Conservation (phyloP, 371 early-diverging fungal genomes). For the Mucor mucedo region DNA sequence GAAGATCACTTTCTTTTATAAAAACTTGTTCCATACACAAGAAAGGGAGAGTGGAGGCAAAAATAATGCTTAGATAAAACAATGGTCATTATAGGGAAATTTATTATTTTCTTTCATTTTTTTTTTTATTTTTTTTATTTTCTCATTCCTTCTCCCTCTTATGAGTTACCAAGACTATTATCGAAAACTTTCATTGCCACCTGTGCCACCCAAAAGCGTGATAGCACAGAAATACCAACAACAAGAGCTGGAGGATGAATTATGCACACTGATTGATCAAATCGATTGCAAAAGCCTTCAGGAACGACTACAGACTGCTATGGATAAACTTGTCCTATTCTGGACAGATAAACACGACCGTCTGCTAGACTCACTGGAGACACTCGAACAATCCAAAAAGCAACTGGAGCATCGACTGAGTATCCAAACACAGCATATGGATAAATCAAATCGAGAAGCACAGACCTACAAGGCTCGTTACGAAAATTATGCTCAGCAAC, state of each 20-base stretch:
- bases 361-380: conserved; percentile 16
- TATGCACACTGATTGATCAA: conserved; percentile 5
- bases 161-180: conserved; percentile 13
- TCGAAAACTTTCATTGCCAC: conserved; percentile 19
- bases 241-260: neutral
- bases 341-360: conserved; percentile 26
- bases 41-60: neutral
- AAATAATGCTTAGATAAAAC: neutral
- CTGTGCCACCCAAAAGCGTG: conserved; percentile 6
- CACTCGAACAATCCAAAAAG: conserved; percentile 11
- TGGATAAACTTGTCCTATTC: conserved; percentile 11
- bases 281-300: conserved; percentile 19
- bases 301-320: conserved; percentile 8
- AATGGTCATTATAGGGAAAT: neutral
- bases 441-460: conserved; percentile 11
- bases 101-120: neutral
- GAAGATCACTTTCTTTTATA: conserved; percentile 12
- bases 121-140: conserved; percentile 1
- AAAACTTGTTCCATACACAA: neutral
- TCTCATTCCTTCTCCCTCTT: neutral
- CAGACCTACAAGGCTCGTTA: conserved; percentile 18
- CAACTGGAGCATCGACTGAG: conserved; percentile 1
- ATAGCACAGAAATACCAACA: conserved; percentile 12
- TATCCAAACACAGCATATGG: conserved; percentile 18
- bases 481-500: conserved; percentile 12